phyloP scores from a whole-genome alignment of 1,139 yeast species.

The Meyerozyma carpophila region DNA sequence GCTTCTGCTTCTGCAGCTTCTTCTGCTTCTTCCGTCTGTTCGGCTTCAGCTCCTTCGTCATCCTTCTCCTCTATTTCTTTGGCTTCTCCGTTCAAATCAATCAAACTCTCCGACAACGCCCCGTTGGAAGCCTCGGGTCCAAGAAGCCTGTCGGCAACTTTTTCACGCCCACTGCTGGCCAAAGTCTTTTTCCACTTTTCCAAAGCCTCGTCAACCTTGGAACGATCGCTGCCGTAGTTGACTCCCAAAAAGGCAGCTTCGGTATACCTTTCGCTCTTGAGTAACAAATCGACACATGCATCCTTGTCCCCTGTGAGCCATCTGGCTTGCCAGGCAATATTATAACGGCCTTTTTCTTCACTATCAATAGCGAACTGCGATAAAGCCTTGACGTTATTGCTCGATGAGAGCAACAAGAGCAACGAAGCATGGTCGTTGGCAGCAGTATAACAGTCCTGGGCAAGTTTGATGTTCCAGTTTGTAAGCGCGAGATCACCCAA shows the following conservation, averaged over 20 bases:
- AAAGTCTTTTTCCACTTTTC: conserved; percentile 64
- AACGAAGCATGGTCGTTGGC: conserved; percentile 83
- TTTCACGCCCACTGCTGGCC: conserved; percentile 43
- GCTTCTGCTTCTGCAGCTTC: conserved; percentile 9
- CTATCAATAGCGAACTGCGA: conserved; percentile 60
- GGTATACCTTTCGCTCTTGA: conserved; percentile 63
- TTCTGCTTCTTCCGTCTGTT: too few relatives aligned
- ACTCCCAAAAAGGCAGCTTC: conserved; percentile 83
- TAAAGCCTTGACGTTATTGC: conserved; percentile 63
- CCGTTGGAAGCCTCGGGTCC: conserved; percentile 11
- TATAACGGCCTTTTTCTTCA: conserved; percentile 68
- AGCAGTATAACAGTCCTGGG: conserved; percentile 72
- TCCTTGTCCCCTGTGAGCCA: conserved; percentile 78
- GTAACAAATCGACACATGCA: conserved; percentile 61
- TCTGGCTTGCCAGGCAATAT: conserved; percentile 86
- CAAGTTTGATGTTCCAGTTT: conserved; percentile 76
- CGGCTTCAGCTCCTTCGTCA: not conserved
- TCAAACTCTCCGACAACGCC: conserved; percentile 15
- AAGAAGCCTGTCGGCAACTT: conserved; percentile 57
- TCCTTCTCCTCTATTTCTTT: conserved; percentile 2
- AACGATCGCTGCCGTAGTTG: conserved; percentile 52
- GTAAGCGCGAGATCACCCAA: conserved; percentile 83
- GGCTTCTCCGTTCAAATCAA: conserved; percentile 24
- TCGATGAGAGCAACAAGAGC: conserved; percentile 75
- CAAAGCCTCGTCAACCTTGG: conserved; percentile 41